Evolutionary conservation across 768 basidiomycete species (phyloP).

Genomic region (Pleurotus tuoliensis): DNA sequence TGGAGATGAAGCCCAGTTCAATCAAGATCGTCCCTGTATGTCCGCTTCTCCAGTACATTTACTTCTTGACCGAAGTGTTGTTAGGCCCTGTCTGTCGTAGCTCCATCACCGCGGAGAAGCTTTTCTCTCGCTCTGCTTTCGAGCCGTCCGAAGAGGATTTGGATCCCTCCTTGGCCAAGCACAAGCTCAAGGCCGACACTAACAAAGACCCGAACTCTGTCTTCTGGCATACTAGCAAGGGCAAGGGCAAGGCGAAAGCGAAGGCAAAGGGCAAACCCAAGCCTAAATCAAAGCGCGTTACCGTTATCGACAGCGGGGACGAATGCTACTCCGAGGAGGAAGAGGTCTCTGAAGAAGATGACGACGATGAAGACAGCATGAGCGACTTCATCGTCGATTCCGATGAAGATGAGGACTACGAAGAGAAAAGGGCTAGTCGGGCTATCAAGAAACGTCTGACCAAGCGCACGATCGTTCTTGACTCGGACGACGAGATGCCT

Average conservation of each 20-base stretch:
- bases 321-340: constrained; percentile 28
- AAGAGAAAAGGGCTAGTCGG: constrained; percentile 42
- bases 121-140: constrained; percentile 59
- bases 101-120: constrained; percentile 37
- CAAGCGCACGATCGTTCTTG: constrained; percentile 36
- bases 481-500: constrained; percentile 42
- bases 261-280: constrained; percentile 14
- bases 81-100: constrained; percentile 61
- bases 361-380: constrained; percentile 39
- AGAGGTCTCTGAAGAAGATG: constrained; percentile 15
- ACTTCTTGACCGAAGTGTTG: neutral
- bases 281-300: constrained; percentile 10
- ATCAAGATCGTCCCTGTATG: constrained; percentile 51
- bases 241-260: constrained; percentile 27
- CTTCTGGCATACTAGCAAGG: neutral
- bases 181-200: constrained; percentile 27
- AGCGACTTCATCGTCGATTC: constrained; percentile 50
- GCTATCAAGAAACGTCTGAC: constrained; percentile 32
- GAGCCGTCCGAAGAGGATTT: constrained; percentile 53
- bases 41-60: neutral
- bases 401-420: constrained; percentile 46
- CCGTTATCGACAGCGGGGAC: constrained; percentile 12
- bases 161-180: constrained; percentile 23
- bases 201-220: constrained; percentile 9
- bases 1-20: constrained; percentile 34